phyloP scores from a whole-genome alignment of 805 yeast species.

The Candida suzukii region DNA sequence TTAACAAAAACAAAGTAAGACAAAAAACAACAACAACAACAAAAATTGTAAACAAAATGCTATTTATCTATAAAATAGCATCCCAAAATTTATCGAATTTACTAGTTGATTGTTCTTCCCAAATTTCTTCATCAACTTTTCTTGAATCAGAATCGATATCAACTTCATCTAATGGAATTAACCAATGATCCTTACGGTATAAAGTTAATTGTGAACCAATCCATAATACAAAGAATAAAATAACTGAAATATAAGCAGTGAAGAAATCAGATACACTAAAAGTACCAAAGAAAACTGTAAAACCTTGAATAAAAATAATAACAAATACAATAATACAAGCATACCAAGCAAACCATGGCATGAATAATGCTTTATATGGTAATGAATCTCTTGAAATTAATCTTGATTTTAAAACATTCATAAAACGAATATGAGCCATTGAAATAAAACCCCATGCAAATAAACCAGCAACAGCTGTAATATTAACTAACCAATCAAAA shows the following conservation, averaged over 20 bases:
- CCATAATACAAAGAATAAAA: slow-evolving; percentile 53
- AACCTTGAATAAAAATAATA: slow-evolving; percentile 69
- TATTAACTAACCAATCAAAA: slow-evolving; percentile 67
- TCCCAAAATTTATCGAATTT: slow-evolving; percentile 4
- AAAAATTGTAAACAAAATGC: too few species aligned
- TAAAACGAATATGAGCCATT: slow-evolving; percentile 61
- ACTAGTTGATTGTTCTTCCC: slow-evolving; percentile 1
- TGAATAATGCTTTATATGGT: slow-evolving; percentile 67
- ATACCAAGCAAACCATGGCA: slow-evolving; percentile 65
- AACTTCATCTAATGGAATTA: slow-evolving; percentile 47
- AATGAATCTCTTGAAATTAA: slow-evolving; percentile 60
- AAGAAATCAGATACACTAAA: slow-evolving; percentile 53
- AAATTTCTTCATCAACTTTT: slow-evolving; percentile 7
- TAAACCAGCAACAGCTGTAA: slow-evolving; percentile 72
- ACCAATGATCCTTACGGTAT: slow-evolving; percentile 39
- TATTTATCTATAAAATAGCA: not conserved
- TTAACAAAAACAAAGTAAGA: too few species aligned
- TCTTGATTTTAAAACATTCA: slow-evolving; percentile 54
- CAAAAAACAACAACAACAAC: too few species aligned
- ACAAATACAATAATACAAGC: slow-evolving; percentile 46
- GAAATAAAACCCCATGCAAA: slow-evolving; percentile 67
- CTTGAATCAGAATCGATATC: slow-evolving; percentile 29
- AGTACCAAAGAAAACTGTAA: slow-evolving; percentile 44
- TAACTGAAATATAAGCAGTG: slow-evolving; percentile 64
- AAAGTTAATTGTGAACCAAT: slow-evolving; percentile 40